A percentile compares a stretch with the other conserved stretches of the same genome.
These are phyloP conservation scores for Sindora glabra DNA, from an alignment of 306 rosid genomes.

Conservation along the genomic window DNA sequence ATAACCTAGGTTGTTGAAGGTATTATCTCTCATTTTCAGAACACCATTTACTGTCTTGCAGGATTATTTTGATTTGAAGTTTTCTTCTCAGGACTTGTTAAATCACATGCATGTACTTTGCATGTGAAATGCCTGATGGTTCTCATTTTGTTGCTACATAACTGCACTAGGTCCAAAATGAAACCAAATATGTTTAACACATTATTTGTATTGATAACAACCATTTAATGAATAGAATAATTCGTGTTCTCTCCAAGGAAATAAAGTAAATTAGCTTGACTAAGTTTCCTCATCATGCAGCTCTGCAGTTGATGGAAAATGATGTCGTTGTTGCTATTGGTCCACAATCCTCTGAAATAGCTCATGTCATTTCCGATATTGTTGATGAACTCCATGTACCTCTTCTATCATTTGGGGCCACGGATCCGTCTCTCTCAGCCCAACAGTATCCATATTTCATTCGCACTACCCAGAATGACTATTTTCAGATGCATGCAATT, in stretches of 20 bases:
- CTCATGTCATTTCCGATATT: slow-evolving; percentile 83
- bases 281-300: slow-evolving; percentile 40
- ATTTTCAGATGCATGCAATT: slow-evolving; percentile 72
- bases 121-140: not conserved
- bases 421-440: slow-evolving; percentile 76
- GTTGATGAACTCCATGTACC: slow-evolving; percentile 85
- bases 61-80: not conserved
- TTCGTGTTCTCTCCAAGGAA: not conserved
- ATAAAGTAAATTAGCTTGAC: slow-evolving; percentile 21
- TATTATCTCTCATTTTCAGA: not conserved
- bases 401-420: slow-evolving; percentile 79
- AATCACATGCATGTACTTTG: slow-evolving; percentile 3
- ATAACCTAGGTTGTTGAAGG: not conserved
- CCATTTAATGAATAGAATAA: not conserved
- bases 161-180: not conserved
- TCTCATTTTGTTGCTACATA: not conserved
- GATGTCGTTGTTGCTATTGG: slow-evolving; percentile 78
- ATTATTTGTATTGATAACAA: not conserved
- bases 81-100: not conserved
- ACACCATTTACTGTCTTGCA: not conserved
- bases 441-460: slow-evolving; percentile 73
- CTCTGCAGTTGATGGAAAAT: slow-evolving; percentile 75
- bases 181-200: not conserved
- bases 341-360: slow-evolving; percentile 91
- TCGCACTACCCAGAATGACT: slow-evolving; percentile 73